Conservation (phyloP, 2,329 filamentous ascomycete species). For the Epicoccum nigrum region DNA sequence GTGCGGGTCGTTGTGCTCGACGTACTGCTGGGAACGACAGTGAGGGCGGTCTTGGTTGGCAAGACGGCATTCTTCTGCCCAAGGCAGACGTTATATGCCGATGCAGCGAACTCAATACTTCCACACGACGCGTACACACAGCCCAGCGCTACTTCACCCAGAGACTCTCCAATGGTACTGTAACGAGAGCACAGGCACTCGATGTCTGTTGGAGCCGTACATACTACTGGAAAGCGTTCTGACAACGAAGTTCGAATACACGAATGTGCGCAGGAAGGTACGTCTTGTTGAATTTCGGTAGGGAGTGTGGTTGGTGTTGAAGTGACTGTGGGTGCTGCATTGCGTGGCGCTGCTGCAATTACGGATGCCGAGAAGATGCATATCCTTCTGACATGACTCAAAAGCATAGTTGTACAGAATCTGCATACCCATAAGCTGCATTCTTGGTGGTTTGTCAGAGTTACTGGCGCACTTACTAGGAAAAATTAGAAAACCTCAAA, state of each 20-base stretch:
- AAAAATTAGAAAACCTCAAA: slow-evolving; percentile 31
- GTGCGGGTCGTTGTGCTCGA: slow-evolving; percentile 25
- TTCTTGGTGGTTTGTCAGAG: slow-evolving; percentile 18
- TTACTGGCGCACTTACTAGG: slow-evolving; percentile 35
- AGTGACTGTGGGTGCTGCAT: slow-evolving; percentile 31
- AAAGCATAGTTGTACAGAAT: slow-evolving; percentile 48
- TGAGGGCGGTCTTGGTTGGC: slow-evolving; percentile 46
- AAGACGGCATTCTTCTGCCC: slow-evolving; percentile 43
- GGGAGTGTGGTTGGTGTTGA: slow-evolving; percentile 34
- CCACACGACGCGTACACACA: slow-evolving; percentile 46
- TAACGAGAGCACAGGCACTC: slow-evolving; percentile 49
- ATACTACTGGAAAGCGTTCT: slow-evolving; percentile 44
- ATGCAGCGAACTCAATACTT: slow-evolving; percentile 30
- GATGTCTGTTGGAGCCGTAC: slow-evolving; percentile 39
- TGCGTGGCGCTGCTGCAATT: slow-evolving; percentile 41
- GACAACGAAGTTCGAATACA: slow-evolving; percentile 43
- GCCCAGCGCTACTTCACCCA: slow-evolving; percentile 47
- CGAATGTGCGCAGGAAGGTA: slow-evolving; percentile 47
- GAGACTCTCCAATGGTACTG: slow-evolving; percentile 43
- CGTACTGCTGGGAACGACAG: slow-evolving; percentile 31
- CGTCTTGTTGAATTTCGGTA: slow-evolving; percentile 32
- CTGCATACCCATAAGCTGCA: slow-evolving; percentile 40
- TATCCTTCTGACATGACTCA: slow-evolving; percentile 46
- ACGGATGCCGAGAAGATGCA: slow-evolving; percentile 45
- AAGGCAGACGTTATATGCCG: slow-evolving; percentile 46